phyloP scores from a whole-genome alignment of 2,329 filamentous ascomycete genomes.

The Raffaelea albimanens region DNA sequence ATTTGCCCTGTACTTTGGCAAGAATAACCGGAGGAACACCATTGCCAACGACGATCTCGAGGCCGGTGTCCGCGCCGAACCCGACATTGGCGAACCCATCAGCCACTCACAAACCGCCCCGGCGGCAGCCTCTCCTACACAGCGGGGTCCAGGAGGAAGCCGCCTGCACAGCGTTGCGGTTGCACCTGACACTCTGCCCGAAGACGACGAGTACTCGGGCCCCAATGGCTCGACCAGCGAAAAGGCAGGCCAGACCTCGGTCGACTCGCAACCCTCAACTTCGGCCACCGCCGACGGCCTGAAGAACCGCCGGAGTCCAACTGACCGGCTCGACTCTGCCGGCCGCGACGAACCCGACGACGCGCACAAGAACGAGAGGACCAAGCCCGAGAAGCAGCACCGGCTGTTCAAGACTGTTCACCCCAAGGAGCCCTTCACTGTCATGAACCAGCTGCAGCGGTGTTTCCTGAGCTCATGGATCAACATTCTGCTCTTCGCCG shows the following conservation, averaged over 20 bases:
- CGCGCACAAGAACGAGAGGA: conserved; percentile 22
- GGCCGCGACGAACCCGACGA: conserved; percentile 9
- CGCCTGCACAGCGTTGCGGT: conserved; percentile 1
- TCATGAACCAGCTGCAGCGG: conserved; percentile 58
- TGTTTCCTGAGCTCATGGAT: conserved; percentile 78
- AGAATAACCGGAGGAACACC: conserved; percentile 23
- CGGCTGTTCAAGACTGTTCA: conserved; percentile 34
- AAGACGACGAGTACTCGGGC: neutral
- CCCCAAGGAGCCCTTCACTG: conserved; percentile 47
- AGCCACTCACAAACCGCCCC: conserved; percentile 24
- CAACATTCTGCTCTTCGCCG: conserved; percentile 70
- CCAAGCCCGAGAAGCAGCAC: conserved; percentile 29
- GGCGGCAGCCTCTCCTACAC: conserved; percentile 3
- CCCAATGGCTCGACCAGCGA: neutral
- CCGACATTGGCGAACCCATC: conserved; percentile 19
- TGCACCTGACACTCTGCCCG: neutral
- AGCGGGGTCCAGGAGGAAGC: neutral
- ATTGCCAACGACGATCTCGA: conserved; percentile 28
- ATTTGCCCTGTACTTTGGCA: conserved; percentile 22
- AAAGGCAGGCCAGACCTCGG: neutral
- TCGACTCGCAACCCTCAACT: conserved; percentile 4
- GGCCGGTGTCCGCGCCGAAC: conserved; percentile 17
- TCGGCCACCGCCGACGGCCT: conserved; percentile 10
- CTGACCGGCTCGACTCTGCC: conserved; percentile 4
- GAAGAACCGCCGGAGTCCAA: conserved; percentile 18